phyloP scores from a whole-genome alignment of 805 yeast species.

The Saccharomycopsis lassenensis region DNA sequence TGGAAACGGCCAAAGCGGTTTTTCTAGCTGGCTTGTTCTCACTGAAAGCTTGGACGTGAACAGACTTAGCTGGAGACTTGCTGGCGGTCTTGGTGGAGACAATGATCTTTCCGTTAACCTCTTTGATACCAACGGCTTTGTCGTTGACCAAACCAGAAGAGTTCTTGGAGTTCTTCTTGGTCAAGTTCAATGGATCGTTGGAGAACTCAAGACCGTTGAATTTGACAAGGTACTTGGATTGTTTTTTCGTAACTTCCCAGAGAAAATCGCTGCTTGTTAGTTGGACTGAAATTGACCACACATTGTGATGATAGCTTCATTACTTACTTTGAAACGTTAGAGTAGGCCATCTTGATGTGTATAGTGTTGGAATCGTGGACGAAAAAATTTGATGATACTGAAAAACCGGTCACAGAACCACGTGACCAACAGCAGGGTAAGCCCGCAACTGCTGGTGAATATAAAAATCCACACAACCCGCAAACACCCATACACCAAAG shows the following conservation, averaged over 20 bases:
- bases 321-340: conserved; percentile 11
- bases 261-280: conserved; percentile 30
- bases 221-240: conserved; percentile 39
- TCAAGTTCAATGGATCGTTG: conserved; percentile 39
- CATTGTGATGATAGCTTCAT: neutral
- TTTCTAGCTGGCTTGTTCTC: conserved; percentile 32
- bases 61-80: conserved; percentile 34
- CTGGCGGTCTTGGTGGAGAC: conserved; percentile 33
- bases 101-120: conserved; percentile 29
- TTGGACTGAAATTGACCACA: neutral
- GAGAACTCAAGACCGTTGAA: conserved; percentile 34
- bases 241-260: conserved; percentile 40
- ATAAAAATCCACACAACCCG: too few relatives aligned
- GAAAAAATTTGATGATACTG: conserved; percentile 1
- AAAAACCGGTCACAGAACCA: too few relatives aligned
- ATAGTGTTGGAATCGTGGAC: neutral
- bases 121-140: conserved; percentile 37
- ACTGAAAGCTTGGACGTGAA: conserved; percentile 30
- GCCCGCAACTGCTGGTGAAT: too few relatives aligned
- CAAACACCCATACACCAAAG: too few relatives aligned
- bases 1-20: conserved; percentile 35
- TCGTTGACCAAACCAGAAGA: conserved; percentile 39
- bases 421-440: too few relatives aligned
- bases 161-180: conserved; percentile 35
- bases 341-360: conserved; percentile 10